Conservation (phyloP, 441 rosid genomes). For the Omphalea diandra region DNA sequence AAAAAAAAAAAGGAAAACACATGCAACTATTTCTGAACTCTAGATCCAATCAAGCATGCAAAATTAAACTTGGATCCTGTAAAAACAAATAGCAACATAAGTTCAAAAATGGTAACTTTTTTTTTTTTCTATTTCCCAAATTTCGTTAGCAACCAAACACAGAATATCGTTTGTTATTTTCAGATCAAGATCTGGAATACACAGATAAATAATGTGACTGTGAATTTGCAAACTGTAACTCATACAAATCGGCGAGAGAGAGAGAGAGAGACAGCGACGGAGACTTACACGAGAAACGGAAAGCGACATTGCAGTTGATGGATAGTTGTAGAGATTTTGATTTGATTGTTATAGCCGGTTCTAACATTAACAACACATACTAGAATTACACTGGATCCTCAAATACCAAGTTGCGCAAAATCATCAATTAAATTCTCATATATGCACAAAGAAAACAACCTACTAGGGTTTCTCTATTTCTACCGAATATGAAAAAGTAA, state of each 20-base stretch:
- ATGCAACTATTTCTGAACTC: not conserved
- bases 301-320: constrained; percentile 35
- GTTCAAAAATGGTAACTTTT: not conserved
- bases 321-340: constrained; percentile 11
- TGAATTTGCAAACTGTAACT: not conserved
- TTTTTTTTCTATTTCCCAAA: not conserved
- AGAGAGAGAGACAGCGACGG: constrained; percentile 20
- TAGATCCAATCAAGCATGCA: not conserved
- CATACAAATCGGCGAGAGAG: not conserved
- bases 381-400: no score
- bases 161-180: not conserved
- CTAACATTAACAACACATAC: no score
- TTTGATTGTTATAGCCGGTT: no score
- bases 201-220: not conserved
- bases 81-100: not conserved
- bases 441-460: no score
- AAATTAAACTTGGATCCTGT: no score
- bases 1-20: no score
- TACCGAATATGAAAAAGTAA: no score
- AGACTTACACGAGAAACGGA: constrained; percentile 37
- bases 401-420: no score
- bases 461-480: no score
- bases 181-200: constrained; percentile 14
- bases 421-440: no score
- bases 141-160: constrained; percentile 10